Evolutionary conservation across 306 rosid genomes (phyloP), one percentile per base, ranked within the genome.

Genomic region (Crotalaria pallida): DNA sequence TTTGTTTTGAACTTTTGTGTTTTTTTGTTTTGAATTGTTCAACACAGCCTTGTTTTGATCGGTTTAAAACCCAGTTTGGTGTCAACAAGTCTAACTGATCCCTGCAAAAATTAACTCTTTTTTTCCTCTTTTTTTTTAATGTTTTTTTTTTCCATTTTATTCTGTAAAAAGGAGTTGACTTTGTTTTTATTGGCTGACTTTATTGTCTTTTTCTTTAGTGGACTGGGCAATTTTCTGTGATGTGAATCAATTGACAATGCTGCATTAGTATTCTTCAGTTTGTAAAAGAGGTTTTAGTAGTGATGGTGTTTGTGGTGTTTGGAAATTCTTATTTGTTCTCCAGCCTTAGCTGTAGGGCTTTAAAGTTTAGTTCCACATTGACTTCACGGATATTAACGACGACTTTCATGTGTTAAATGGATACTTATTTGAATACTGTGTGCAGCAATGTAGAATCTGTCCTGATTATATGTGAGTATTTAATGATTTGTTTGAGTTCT

Each of bases 111-210:
- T 8, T 34, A 31, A 0, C 0, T 69, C 2, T 4, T 7, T n/a
- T 58, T 62, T 58, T 34, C 36, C 33, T 8, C 38, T 48, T 5
- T 33, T 38, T 1, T 8, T 36, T 36, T 36, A 0, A 1, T 10
- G 6, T 60, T 10, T 72, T 18, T 63, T 63, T 66, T 63, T 49
- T 68, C 67, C 24, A 50, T 78, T 69, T n/a, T 27, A 19, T 47
- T 56, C 4, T 77, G 49, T 69, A 41, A 74, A 84, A 80, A 69
- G 26, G 74, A 76, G 81, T 67, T 82, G 86, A 77, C 84, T 82
- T 82, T 80, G n/a, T 71, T 73, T 55, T 43, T 36, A 4, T 64
- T 43, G 52, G 61, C 33, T 58, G 67, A 1, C 41, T 17, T 17
- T 26, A 13, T 50, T 49, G 47, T 43, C 55, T 45, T n/a, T 73